phyloP scores from a whole-genome alignment of 2,329 filamentous ascomycete species.

The Gyromitra esculenta region DNA sequence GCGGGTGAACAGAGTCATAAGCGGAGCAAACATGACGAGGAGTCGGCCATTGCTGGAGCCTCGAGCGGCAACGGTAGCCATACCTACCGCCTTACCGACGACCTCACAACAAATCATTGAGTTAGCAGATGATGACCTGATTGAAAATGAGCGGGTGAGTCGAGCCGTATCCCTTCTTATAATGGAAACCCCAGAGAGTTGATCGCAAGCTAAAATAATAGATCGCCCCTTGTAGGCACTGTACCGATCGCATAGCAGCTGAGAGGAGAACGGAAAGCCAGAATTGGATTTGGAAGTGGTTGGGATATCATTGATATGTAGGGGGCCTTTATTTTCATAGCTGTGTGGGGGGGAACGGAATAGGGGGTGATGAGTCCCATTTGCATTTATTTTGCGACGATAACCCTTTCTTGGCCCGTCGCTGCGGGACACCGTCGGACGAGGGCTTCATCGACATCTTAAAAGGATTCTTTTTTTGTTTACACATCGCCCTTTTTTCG shows the following conservation, averaged over 20 bases:
- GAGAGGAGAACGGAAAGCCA: constrained; percentile 46
- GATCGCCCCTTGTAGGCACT: constrained; percentile 48
- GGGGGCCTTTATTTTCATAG: constrained; percentile 34
- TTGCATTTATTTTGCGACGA: constrained; percentile 46
- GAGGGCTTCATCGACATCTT: constrained; percentile 47
- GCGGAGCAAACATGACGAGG: constrained; percentile 50
- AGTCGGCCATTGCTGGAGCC: constrained; percentile 46
- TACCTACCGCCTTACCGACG: constrained; percentile 33
- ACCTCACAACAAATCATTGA: constrained; percentile 38
- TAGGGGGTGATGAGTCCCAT: constrained; percentile 29
- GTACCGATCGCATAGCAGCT: constrained; percentile 52
- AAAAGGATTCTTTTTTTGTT: constrained; percentile 42
- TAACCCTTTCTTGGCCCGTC: constrained; percentile 45
- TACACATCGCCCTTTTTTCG: constrained; percentile 16
- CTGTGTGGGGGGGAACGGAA: constrained; percentile 21
- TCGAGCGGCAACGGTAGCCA: constrained; percentile 39
- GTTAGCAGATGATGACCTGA: constrained; percentile 37
- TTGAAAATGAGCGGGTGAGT: constrained; percentile 53
- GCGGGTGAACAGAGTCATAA: constrained; percentile 53
- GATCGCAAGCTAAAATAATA: constrained; percentile 51
- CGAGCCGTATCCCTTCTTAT: constrained; percentile 41
- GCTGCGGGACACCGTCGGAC: constrained; percentile 49
- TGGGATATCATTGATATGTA: constrained; percentile 47
- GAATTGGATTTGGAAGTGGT: constrained; percentile 49
- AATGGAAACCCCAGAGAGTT: constrained; percentile 34